These are phyloP conservation scores for Monosporascus sp. DNA, from an alignment of 2,329 filamentous ascomycete species.

Conservation along the genomic window DNA sequence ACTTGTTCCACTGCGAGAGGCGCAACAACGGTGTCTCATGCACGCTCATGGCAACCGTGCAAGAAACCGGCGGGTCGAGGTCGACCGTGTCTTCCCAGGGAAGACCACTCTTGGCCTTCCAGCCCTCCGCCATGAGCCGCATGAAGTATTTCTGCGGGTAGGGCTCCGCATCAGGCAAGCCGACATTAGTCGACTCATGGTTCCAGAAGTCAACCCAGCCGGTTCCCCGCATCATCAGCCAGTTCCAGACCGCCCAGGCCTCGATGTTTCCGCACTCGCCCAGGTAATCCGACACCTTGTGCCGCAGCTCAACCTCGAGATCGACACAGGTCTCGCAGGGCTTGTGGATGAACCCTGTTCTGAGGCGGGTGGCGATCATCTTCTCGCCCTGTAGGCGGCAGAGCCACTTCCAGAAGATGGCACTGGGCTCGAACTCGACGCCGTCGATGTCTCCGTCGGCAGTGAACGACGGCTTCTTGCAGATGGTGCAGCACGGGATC, in stretches of 20 bases:
- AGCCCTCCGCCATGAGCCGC: conserved; percentile 13
- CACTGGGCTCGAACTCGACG: conserved; percentile 13
- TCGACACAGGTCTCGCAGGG: conserved; percentile 13
- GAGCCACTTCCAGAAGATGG: conserved; percentile 13
- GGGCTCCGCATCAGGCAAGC: conserved; percentile 4
- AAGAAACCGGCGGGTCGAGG: background rate
- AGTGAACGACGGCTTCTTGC: conserved; percentile 7
- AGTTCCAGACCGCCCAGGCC: conserved; percentile 16
- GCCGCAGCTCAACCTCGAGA: conserved; percentile 11
- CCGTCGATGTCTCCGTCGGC: conserved; percentile 7
- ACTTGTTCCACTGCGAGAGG: conserved; percentile 9
- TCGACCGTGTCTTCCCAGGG: conserved; percentile 9
- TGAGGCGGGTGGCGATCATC: conserved; percentile 4
- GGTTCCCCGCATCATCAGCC: conserved; percentile 11
- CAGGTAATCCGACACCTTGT: conserved; percentile 6
- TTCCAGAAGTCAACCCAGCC: conserved; percentile 9
- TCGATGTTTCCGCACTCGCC: background rate
- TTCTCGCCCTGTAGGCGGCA: background rate
- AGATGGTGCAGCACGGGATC: conserved; percentile 16
- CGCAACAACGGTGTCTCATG: conserved; percentile 5
- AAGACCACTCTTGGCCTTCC: conserved; percentile 11
- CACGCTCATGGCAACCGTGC: background rate
- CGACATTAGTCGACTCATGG: conserved; percentile 7
- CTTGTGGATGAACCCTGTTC: conserved; percentile 14
- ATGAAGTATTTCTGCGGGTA: conserved; percentile 1